Base-by-base conservation (phyloP, 2,329 filamentous ascomycete genomes). In the Paracorniculantispora psalliotae region DNA sequence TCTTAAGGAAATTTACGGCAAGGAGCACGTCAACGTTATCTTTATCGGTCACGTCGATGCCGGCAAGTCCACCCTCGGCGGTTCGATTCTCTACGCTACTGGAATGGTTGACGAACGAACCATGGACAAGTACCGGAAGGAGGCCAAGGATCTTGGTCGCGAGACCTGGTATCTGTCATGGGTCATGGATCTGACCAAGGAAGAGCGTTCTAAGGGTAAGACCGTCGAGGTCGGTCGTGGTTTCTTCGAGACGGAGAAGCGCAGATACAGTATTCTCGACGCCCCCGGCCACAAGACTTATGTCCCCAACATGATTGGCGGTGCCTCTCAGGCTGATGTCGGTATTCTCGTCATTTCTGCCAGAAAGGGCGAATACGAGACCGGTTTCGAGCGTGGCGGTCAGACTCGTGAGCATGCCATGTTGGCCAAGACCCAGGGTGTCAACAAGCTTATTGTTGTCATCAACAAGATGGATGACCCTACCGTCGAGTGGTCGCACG, bases 401-500 rank as follows among this genome's bases (percentile, higher is more conserved):
- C 94, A 99, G 75, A 99, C 94, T 57, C 86, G 94, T 72, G 94
- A 99, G 83, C 93, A 97, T 76, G 94, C 96, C 59, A 91, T 99
- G 81, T 82, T 99, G 71, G 96, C 96, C 66, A 96, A 97, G 79
- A 99, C 96, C 1, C 93, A 96, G 72, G 94, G 94, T 76, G 94
- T 99, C 61, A 96, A 96, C 82, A 97, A 97, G 78, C 83, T 99
- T 59, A 81, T 97, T 48, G 88, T 99, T 30, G 94, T 84, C 56
- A 92, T 97, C 72, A 99, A 99, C 85, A 99, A 99, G 82, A 99
- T 99, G 96, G 94, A 99, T 71, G 94, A 99, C 72, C 81, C 88
- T 12, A 99, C 94, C 2, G 96, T 99, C 54, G 85, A 96, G 70
- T 99, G 96, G 96, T 94, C 90, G 57, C 86, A 97, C 67, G 90